These are phyloP conservation scores for Setomelanomma holmii DNA, from an alignment of 2,329 filamentous ascomycete species.

Conservation along the genomic window DNA sequence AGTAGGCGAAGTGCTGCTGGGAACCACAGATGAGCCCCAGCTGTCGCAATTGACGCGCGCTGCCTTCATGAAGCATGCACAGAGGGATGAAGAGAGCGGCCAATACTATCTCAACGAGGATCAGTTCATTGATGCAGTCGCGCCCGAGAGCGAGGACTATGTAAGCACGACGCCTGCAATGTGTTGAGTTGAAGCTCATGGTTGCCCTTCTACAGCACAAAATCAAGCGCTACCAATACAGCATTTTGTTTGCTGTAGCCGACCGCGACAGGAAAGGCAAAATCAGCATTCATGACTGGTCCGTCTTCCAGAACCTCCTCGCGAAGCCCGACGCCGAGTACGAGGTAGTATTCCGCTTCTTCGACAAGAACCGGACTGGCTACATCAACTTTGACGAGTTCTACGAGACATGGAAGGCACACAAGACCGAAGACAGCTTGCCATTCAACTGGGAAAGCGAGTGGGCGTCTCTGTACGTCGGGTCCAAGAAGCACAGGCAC, in stretches of 20 bases:
- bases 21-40: slow-evolving; percentile 63
- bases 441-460: slow-evolving; percentile 97
- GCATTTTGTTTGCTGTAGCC: slow-evolving; percentile 89
- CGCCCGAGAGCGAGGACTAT: slow-evolving; percentile 86
- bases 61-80: slow-evolving; percentile 78
- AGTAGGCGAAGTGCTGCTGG: slow-evolving; percentile 68
- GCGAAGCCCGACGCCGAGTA: slow-evolving; percentile 96
- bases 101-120: slow-evolving; percentile 82
- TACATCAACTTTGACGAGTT: slow-evolving; percentile 90
- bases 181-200: slow-evolving; percentile 39
- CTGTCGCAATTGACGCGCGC: slow-evolving; percentile 77
- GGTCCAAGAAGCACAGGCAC: slow-evolving; percentile 84
- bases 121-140: slow-evolving; percentile 91
- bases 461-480: slow-evolving; percentile 95
- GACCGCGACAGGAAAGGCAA: slow-evolving; percentile 78
- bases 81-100: slow-evolving; percentile 75
- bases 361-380: slow-evolving; percentile 84
- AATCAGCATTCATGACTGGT: slow-evolving; percentile 85
- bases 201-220: slow-evolving; percentile 73
- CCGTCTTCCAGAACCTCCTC: slow-evolving; percentile 90
- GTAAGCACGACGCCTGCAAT: slow-evolving; percentile 62
- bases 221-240: slow-evolving; percentile 95
- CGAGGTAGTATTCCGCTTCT: slow-evolving; percentile 96
- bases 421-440: slow-evolving; percentile 84
- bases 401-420: slow-evolving; percentile 81